Percentiles rank a stretch among this genome's conserved stretches.
phyloP scores from a whole-genome alignment of 106 monocot species.

The Chionographis japonica region DNA sequence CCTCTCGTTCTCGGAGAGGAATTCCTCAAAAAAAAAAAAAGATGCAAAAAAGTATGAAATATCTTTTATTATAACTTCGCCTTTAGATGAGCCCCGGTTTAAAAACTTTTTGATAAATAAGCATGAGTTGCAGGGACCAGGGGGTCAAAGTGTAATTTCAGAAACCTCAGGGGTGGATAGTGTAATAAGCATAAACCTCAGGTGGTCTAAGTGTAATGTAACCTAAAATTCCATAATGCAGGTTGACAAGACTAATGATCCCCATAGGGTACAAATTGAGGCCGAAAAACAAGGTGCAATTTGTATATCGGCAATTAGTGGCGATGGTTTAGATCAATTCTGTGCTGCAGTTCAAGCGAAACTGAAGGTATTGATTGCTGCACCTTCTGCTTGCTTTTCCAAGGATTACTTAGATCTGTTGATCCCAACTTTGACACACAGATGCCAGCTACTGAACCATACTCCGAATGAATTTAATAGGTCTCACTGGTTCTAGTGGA shows the following conservation, averaged over 20 bases:
- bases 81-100: too few species aligned
- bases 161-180: too few species aligned
- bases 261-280: constrained; percentile 45
- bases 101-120: too few species aligned
- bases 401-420: not conserved
- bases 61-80: too few species aligned
- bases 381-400: not conserved
- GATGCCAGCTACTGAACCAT: not conserved
- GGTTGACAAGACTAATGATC: constrained; percentile 78
- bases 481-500: constrained; percentile 76
- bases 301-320: constrained; percentile 84
- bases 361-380: constrained; percentile 44
- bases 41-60: too few species aligned
- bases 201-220: too few species aligned
- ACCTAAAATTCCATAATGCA: constrained; percentile 1
- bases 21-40: too few species aligned
- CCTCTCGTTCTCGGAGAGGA: too few species aligned
- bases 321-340: constrained; percentile 74
- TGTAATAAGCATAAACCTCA: too few species aligned
- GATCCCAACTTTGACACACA: too few species aligned
- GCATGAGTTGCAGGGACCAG: too few species aligned
- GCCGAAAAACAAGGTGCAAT: constrained; percentile 59
- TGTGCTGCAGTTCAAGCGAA: constrained; percentile 77
- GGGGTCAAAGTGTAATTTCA: too few species aligned
- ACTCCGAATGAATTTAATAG: constrained; percentile 27